Base-by-base conservation (phyloP, 2,329 filamentous ascomycete species). In the Colletotrichum magnum region DNA sequence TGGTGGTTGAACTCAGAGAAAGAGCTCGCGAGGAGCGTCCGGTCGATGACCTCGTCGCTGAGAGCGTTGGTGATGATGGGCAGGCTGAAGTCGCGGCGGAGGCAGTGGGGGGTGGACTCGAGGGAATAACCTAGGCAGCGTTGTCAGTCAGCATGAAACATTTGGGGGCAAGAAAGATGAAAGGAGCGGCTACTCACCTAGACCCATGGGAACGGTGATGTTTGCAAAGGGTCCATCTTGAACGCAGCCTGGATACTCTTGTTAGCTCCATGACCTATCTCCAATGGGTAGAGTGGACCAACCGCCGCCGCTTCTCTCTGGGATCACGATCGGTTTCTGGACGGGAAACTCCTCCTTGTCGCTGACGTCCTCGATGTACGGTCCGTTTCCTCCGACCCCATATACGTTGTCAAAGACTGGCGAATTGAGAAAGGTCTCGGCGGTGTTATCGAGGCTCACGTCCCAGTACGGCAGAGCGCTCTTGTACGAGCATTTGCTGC, bases 401-500 rank as follows among this genome's bases (percentile, higher is more conserved):
- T 63, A 58, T 2, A 48, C 26, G 2, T 51, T 51, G 12, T 73
- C 72, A 13, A 73, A 72, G 24, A 73, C 45, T 24, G 72, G 62
- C 16, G 70, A 72, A 2, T 58, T 71, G 6, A 62, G 13, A 5
- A 71, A 72, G 6, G 26, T 48, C 9, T 71, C 61, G 16, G 43
- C 59, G 52, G 52, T 62, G 24, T 52, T 60, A 16, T 68, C 64
- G 41, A 72, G 47, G 13, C 50, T 68, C 66, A 64, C 64, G 51
- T 69, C 74, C 74, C 74, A 74, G 63, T 74, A 75, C 2, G 75
- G 74, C 2, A 74, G 69, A 2, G 69, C 72, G 16, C 72, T 75
- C 6, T 70, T 69, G 64, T 69, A 77, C 10, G 71, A 71, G 24
- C 75, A 78, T 1, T 56, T 61, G 3, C 66, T 51, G 18, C 70